These are phyloP conservation scores for Boletellus ananas DNA, from an alignment of 768 basidiomycete genomes.

Conservation along the genomic window DNA sequence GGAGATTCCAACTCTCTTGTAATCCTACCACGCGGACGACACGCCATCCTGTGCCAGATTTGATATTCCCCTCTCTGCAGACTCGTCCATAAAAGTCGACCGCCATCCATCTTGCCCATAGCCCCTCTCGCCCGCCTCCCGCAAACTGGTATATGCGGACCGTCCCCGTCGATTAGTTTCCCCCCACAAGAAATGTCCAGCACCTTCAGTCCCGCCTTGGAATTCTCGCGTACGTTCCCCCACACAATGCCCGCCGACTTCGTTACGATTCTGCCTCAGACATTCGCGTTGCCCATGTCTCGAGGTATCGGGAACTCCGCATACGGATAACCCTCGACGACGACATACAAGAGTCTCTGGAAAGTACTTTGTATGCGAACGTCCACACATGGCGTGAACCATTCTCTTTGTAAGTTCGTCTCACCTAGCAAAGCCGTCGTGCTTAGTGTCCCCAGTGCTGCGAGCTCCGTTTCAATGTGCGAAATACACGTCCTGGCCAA, in stretches of 20 bases:
- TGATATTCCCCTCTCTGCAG: constrained; percentile 24
- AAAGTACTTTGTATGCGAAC: constrained; percentile 23
- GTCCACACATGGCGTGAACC: constrained; percentile 29
- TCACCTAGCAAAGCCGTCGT: neutral
- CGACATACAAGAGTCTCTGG: constrained; percentile 27
- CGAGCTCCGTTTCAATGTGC: constrained; percentile 21
- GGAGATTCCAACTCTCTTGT: constrained; percentile 13
- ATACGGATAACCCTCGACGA: constrained; percentile 26
- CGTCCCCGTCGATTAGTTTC: constrained; percentile 7
- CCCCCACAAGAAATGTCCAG: constrained; percentile 16
- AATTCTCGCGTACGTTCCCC: constrained; percentile 24
- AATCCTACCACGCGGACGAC: constrained; percentile 27
- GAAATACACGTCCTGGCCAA: constrained; percentile 27
- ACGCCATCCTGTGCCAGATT: constrained; percentile 33
- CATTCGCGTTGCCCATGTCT: constrained; percentile 20
- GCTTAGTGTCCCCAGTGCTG: constrained; percentile 18
- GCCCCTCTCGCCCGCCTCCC: constrained; percentile 27
- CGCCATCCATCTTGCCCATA: constrained; percentile 28
- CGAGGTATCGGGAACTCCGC: constrained; percentile 25
- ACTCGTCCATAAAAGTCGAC: constrained; percentile 23
- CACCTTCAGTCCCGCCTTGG: constrained; percentile 15
- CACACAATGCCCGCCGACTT: neutral
- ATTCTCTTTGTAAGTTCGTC: constrained; percentile 24
- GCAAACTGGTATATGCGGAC: constrained; percentile 25
- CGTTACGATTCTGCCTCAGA: constrained; percentile 11